Evolutionary conservation across 1,139 yeast species (phyloP), one percentile per base, ranked within the genome.

Genomic region (Pichia sp.): DNA sequence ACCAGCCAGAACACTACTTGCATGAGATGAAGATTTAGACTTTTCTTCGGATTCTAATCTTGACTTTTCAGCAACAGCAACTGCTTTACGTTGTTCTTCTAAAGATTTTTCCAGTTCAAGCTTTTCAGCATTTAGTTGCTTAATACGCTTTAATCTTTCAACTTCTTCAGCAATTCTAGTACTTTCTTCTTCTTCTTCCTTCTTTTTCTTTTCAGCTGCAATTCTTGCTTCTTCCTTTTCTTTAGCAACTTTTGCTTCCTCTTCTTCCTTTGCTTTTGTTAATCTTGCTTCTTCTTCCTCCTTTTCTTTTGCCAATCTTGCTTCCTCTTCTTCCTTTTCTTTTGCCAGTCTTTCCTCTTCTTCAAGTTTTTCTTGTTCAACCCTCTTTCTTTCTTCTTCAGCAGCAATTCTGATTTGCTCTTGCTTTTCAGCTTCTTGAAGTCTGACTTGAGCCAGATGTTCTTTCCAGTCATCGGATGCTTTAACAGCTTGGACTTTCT

Each of bases 391-490:
- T 51, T 73, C 77, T 45, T 68, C 75, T 51, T 70, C 66, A 13
- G 61, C 63, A 40, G 60, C 63, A 27, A 67, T 54, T 51, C 63
- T 65, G 49, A 65, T 63, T 40, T 72, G 69, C 49, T 70, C 77
- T 42, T 69, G 74, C 33, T 68, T 76, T 50, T 70, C 66, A 34
- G 65, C 64, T 30, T 74, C 77, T 51, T 69, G 72, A 19, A 66
- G 56, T 50, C 77, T 65, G 51, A 60, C 52, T 39, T 47, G 51
- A 30, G 52, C 48, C 57, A 66, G 66, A 49, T 75, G 77, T 7
- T 53, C 51, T 49, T 69, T 66, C 79, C 80, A 75, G 27, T 59
- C 58, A 23, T 53, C 46, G 40, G 55, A 62, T 36, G 72, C 64
- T 23, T 64, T 54, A 50, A 66, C 62, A 15, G 80, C 78, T n/a